A percentile compares a stretch with the other conserved stretches of the same genome.
Conservation (phyloP, 208 protist genomes). For the Leishmania major region DNA sequence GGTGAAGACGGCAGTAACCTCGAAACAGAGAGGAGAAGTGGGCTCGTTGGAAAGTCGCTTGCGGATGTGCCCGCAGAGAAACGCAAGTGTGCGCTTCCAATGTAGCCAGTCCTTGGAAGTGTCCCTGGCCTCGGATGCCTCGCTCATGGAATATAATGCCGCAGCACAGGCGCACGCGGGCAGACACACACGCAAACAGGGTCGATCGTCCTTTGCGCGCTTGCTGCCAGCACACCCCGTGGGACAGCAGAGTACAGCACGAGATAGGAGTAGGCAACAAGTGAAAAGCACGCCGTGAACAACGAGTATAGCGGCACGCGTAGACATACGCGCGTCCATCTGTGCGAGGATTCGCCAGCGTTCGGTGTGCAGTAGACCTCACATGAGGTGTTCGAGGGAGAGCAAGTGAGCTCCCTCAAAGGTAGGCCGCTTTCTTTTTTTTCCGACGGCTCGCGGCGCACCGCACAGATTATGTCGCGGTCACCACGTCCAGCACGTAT, state of each 20-base stretch:
- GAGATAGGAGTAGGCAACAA: not conserved
- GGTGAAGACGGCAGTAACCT: not conserved
- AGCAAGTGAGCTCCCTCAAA: not conserved
- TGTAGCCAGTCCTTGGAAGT: not conserved
- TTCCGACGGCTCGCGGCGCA: no score
- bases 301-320: not conserved
- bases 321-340: not conserved
- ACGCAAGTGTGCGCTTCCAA: not conserved
- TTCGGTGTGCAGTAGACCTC: not conserved
- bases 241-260: constrained; percentile 3
- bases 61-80: not conserved
- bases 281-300: not conserved
- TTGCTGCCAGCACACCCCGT: not conserved
- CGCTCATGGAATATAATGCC: not conserved
- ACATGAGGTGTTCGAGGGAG: not conserved
- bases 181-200: not conserved
- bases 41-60: not conserved
- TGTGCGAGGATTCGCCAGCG: not conserved
- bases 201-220: not conserved
- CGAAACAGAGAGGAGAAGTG: not conserved
- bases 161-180: not conserved
- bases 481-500: not conserved
- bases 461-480: not conserved
- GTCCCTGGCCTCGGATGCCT: not conserved
- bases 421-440: not conserved